Base-by-base conservation (phyloP, 176 grass and related monocot genomes). In the Carex cristatella region DNA sequence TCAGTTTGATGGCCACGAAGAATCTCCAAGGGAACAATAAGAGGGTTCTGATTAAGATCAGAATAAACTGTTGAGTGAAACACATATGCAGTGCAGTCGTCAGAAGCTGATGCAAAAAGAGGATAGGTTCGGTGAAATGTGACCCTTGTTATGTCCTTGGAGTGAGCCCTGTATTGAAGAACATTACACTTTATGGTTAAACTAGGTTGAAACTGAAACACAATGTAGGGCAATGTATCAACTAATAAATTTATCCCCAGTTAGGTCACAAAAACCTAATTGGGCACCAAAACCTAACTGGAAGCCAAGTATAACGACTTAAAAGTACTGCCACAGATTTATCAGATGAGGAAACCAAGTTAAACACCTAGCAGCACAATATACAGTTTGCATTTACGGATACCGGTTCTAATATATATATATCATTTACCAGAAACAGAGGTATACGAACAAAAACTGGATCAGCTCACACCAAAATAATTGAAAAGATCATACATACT, bases 31-130 rank as follows among this genome's bases (percentile, higher is more conserved):
- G 93, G 96, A 70, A 99, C 93, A 61, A 99, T 94, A 84, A 99
- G 93, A 81, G 96, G 93, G 85, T 99, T 92, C 73, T 99, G 91
- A 85, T 99, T 95, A 57, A 99, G 90, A 92, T 95, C 91, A 59
- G 96, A 92, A 86, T 99, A 99, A 30, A 95, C 93, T 86, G 91
- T 96, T 71, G 93, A 92, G 88, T 99, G 97, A 87, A 92, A 99
- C 16, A 99, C 90, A 79, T 99, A 94, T 2, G 93, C 79, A 8
- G 91, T 95, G 85, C 93, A 95, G 84, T 99, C 96, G 65, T 94
- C 91, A 0, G 96, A 99, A 15, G 84, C 82, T 46, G 91, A 99
- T 54, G 93, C 93, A 84, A 99, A 99, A 82, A 94, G 96, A 85
- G 93, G 96, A 86, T 95, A 95, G 69, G 83, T 88, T 32, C 84